Evolutionary conservation across 1,284 basidiomycete genomes (phyloP).

Genomic region (Anthracocystis panici-leucophaei): DNA sequence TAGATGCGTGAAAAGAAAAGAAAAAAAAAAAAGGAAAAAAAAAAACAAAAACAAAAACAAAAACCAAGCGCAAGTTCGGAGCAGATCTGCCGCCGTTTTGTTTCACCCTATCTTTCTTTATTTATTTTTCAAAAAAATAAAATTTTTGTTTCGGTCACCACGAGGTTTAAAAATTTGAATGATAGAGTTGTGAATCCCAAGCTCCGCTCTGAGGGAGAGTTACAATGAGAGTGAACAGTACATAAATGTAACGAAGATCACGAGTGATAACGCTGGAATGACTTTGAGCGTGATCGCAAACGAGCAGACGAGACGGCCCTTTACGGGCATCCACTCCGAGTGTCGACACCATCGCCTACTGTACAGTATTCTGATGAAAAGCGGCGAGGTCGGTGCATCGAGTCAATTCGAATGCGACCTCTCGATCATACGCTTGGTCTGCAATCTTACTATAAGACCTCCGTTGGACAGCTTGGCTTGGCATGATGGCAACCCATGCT

Average conservation of each 20-base stretch:
- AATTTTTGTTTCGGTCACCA: neutral
- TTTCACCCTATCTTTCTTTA: neutral
- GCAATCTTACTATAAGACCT: neutral
- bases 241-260: too few relatives aligned
- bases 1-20: slow-evolving; percentile 1
- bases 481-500: neutral
- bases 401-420: neutral
- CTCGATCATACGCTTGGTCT: neutral
- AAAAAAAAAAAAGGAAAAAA: slow-evolving; percentile 2
- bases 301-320: neutral
- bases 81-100: slow-evolving; percentile 5
- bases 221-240: neutral
- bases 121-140: neutral
- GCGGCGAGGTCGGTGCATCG: neutral
- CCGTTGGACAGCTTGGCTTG: slow-evolving; percentile 3
- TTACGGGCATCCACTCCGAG: neutral
- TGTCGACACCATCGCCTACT: neutral
- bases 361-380: neutral
- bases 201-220: neutral
- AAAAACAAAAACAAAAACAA: neutral
- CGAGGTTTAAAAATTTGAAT: neutral
- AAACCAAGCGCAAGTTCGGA: neutral
- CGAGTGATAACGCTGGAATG: slow-evolving; percentile 3
- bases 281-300: too few relatives aligned
- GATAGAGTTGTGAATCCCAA: slow-evolving; percentile 3